These are phyloP conservation scores for Talaromyces albobiverticillius DNA, from an alignment of 2,329 filamentous ascomycete species.

Conservation along the genomic window DNA sequence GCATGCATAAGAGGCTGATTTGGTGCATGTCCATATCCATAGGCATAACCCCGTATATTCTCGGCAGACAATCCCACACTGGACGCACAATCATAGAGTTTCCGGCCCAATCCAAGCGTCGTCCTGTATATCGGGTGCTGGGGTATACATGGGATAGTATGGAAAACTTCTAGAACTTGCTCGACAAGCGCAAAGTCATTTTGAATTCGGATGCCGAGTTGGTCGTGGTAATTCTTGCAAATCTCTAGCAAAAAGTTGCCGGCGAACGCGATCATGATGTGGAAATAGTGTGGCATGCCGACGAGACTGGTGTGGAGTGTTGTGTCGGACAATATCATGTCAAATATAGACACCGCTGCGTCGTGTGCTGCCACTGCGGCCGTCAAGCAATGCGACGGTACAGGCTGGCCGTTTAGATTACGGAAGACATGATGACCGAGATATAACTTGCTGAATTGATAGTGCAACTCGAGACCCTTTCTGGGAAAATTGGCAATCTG, in stretches of 20 bases:
- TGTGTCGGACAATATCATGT: conserved; percentile 31
- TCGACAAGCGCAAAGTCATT: conserved; percentile 8
- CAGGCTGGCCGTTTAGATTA: conserved; percentile 17
- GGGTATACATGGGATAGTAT: conserved; percentile 5
- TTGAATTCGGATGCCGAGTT: conserved; percentile 2
- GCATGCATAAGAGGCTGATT: not conserved
- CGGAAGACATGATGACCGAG: conserved; percentile 47
- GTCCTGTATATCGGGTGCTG: conserved; percentile 7
- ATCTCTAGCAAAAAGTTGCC: conserved; percentile 40
- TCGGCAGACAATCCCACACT: not conserved
- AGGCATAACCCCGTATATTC: not conserved
- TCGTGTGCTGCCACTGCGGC: conserved; percentile 21
- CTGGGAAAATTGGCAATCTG: conserved; percentile 44
- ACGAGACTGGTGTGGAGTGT: conserved; percentile 33
- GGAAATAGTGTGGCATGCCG: conserved; percentile 38
- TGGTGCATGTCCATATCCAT: not conserved
- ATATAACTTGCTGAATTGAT: conserved; percentile 47
- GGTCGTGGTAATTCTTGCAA: conserved; percentile 16
- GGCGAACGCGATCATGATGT: conserved; percentile 41
- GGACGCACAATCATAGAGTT: conserved; percentile 7
- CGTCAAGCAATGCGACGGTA: conserved; percentile 8
- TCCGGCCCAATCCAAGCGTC: conserved; percentile 4
- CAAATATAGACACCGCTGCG: conserved; percentile 33
- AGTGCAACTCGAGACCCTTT: conserved; percentile 45
- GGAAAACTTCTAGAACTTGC: conserved; percentile 3